phyloP scores from a whole-genome alignment of 2,329 filamentous ascomycete species.

The Coleophoma cylindrospora region DNA sequence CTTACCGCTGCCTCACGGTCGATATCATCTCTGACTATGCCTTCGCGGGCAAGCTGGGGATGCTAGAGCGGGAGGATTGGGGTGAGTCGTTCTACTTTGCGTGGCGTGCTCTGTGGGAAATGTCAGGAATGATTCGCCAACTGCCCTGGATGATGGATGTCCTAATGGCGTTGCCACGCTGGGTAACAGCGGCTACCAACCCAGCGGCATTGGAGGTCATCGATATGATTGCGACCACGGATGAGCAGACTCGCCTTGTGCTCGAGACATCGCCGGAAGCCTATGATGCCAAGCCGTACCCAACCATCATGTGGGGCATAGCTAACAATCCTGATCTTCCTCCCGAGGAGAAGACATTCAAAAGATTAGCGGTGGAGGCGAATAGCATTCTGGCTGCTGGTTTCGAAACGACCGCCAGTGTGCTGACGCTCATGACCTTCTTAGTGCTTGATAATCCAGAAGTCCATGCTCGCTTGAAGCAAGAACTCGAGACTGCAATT shows the following conservation, averaged over 20 bases:
- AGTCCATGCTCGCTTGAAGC: conserved; percentile 21
- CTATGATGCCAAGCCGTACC: conserved; percentile 1
- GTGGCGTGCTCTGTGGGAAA: conserved; percentile 16
- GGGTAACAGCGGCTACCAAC: not conserved
- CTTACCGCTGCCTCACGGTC: conserved; percentile 5
- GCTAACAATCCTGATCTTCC: conserved; percentile 10
- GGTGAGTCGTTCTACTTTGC: conserved; percentile 19
- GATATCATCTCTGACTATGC: conserved; percentile 8
- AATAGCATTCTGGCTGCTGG: conserved; percentile 26
- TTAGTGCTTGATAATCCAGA: conserved; percentile 26
- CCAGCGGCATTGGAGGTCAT: conserved; percentile 4
- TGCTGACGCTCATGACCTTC: conserved; percentile 27
- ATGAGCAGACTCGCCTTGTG: not conserved
- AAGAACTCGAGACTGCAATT: conserved; percentile 23
- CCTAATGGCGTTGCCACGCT: conserved; percentile 3
- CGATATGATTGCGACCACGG: conserved; percentile 2
- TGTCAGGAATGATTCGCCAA: conserved; percentile 4
- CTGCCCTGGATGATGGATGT: conserved; percentile 4
- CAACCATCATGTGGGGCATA: conserved; percentile 5
- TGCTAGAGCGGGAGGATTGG: conserved; percentile 20
- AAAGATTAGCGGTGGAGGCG: conserved; percentile 26
- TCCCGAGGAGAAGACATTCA: conserved; percentile 23
- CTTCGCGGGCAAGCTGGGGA: conserved; percentile 14
- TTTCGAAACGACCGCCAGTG: conserved; percentile 27
- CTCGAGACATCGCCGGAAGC: conserved; percentile 1